Conservation (phyloP, 2,329 filamentous ascomycete species). For the Penicillium freii region DNA sequence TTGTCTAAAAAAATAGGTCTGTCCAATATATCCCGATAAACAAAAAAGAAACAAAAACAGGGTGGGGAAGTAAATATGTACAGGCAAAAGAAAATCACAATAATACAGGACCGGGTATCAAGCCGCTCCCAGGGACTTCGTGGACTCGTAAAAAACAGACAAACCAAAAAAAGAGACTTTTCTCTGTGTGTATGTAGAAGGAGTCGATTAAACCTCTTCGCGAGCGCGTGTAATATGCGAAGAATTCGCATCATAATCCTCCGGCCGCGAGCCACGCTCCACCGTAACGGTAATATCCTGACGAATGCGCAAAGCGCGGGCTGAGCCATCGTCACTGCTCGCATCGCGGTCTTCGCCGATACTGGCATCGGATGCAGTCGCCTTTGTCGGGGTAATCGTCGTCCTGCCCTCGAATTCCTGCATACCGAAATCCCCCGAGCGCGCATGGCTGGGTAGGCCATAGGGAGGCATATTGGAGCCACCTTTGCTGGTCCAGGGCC, state of each 20-base stretch:
- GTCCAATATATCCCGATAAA: background rate
- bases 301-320: slow-evolving; percentile 38
- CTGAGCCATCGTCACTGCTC: slow-evolving; percentile 39
- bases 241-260: slow-evolving; percentile 12
- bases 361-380: slow-evolving; percentile 28
- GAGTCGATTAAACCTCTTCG: slow-evolving; percentile 16
- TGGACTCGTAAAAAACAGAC: slow-evolving; percentile 9
- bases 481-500: slow-evolving; percentile 33
- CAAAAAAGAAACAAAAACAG: background rate
- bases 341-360: slow-evolving; percentile 31
- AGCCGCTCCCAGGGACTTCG: slow-evolving; percentile 14
- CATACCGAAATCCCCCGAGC: slow-evolving; percentile 32
- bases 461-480: slow-evolving; percentile 28
- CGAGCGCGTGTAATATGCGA: slow-evolving; percentile 10
- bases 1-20: background rate
- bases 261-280: slow-evolving; percentile 18
- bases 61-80: slow-evolving; percentile 16
- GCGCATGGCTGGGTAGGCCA: slow-evolving; percentile 29
- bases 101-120: slow-evolving; percentile 17
- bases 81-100: background rate
- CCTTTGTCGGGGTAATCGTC: slow-evolving; percentile 29
- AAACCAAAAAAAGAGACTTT: background rate
- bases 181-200: background rate
- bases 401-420: slow-evolving; percentile 30
- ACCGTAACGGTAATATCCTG: slow-evolving; percentile 41